A percentile compares a stretch with the other conserved stretches of the same genome.
These are phyloP conservation scores for Haberlea rhodopensis DNA, from an alignment of 257 asterid genomes.

Conservation along the genomic window DNA sequence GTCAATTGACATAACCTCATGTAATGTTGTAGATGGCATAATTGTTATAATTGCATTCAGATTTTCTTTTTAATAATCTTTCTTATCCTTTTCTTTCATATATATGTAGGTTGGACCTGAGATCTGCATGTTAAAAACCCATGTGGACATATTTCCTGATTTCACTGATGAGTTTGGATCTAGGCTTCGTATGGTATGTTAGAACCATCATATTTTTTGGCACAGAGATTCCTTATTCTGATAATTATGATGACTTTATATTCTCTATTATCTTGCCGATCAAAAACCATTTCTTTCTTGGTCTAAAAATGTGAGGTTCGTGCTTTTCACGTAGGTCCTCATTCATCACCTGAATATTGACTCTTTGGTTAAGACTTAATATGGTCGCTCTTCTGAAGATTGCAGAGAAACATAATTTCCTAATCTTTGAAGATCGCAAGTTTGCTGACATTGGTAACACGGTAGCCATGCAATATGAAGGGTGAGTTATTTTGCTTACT, in stretches of 20 bases:
- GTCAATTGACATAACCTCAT: neutral
- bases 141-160: conserved; percentile 93
- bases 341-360: conserved; percentile 13
- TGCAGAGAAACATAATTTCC: conserved; percentile 85
- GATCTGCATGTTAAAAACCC: conserved; percentile 96
- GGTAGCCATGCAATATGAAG: conserved; percentile 95
- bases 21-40: neutral
- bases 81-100: conserved; percentile 21
- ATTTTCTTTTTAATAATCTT: conserved; percentile 21
- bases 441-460: conserved; percentile 99
- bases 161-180: conserved; percentile 88
- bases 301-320: neutral
- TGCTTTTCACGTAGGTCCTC: conserved; percentile 3
- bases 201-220: neutral
- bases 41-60: neutral
- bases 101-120: conserved; percentile 93
- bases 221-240: neutral
- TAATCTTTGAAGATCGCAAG: conserved; percentile 91
- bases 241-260: neutral
- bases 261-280: conserved; percentile 3
- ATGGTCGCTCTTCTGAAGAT: conserved; percentile 49
- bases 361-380: conserved; percentile 20
- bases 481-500: conserved; percentile 47
- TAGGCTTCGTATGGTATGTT: conserved; percentile 75
- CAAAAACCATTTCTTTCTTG: conserved; percentile 12